Evolutionary conservation across 2,329 filamentous ascomycete species (phyloP), one percentile per base, ranked within the genome.

Genomic region (Tolypocladium ophioglossoides): DNA sequence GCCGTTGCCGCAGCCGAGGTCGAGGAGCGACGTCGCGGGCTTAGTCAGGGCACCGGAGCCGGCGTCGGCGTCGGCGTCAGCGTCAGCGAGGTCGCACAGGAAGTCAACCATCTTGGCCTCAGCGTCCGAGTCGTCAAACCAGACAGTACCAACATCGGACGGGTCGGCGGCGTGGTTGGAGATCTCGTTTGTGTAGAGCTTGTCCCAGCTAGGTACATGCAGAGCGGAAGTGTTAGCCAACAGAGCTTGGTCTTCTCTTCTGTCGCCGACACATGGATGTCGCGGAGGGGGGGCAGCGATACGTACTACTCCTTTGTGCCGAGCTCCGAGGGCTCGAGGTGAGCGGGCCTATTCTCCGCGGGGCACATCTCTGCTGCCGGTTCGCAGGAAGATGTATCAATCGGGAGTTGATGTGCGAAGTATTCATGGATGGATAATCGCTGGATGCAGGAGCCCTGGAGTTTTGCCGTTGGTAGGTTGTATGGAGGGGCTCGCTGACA

Each of bases 81-180:
- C n/a, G n/a, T n/a, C n/a, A n/a, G 22, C 52, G 38, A 49, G 52
- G 44, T 44, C 61, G 62, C 58, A 82, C 66, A 95, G 79, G 67
- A 86, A 91, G 11, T 74, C 69, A 27, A 95, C 71, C 56, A 95
- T 83, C 65, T 91, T 91, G 58, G 84, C 78, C 65, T 96, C 89
- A 57, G 94, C 94, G 65, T 87, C 84, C 35, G 90, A 88, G 73
- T 97, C 94, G 68, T 91, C 87, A 78, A 99, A 99, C 94, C 94
- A 99, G 63, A 94, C 84, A 34, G 91, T 95, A 61, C 92, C 92
- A 56, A 86, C 86, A 74, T 96, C 89, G 54, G 80, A 72, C 11
- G 88, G 83, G 72, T 95, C 83, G 58, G 80, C 70, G 53, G 80
- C 72, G 70, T 91, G 82, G 72, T 94, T 92, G 56, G 74, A 68